Evolutionary conservation across 495 filamentous ascomycete genomes (phyloP).

Genomic region (Lindgomyces ingoldianus): DNA sequence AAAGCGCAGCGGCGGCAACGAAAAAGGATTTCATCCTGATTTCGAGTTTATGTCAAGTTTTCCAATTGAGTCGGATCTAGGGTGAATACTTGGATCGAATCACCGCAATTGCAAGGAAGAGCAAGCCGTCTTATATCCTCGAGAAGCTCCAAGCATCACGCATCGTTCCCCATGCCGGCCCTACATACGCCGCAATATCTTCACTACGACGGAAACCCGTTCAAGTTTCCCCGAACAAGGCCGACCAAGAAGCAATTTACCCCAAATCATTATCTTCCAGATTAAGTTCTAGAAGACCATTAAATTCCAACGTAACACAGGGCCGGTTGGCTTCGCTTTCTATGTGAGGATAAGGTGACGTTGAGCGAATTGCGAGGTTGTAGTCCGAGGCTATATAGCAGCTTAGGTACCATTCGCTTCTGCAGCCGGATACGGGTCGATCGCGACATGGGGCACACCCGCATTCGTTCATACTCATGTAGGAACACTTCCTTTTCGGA

Average conservation of each 20-base stretch:
- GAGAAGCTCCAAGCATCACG: not conserved
- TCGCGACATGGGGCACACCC: not conserved
- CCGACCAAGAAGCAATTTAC: not conserved
- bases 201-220: not conserved
- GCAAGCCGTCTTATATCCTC: not conserved
- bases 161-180: not conserved
- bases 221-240: not conserved
- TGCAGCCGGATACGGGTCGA: constrained; percentile 1
- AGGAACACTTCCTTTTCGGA: not conserved
- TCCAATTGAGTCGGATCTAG: not conserved
- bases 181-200: not conserved
- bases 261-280: not conserved
- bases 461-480: not conserved
- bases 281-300: not conserved
- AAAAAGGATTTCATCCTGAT: constrained; percentile 29
- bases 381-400: not conserved
- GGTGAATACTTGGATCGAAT: constrained; percentile 1
- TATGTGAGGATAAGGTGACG: constrained; percentile 17
- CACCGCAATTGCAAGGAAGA: not conserved
- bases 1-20: constrained; percentile 21
- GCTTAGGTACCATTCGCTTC: constrained; percentile 20
- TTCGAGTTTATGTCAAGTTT: not conserved
- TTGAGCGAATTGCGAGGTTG: not conserved
- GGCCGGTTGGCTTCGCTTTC: constrained; percentile 3
- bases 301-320: constrained; percentile 1